These are phyloP conservation scores for Tylopilus intermedius DNA, from an alignment of 768 basidiomycete genomes.

Conservation along the genomic window DNA sequence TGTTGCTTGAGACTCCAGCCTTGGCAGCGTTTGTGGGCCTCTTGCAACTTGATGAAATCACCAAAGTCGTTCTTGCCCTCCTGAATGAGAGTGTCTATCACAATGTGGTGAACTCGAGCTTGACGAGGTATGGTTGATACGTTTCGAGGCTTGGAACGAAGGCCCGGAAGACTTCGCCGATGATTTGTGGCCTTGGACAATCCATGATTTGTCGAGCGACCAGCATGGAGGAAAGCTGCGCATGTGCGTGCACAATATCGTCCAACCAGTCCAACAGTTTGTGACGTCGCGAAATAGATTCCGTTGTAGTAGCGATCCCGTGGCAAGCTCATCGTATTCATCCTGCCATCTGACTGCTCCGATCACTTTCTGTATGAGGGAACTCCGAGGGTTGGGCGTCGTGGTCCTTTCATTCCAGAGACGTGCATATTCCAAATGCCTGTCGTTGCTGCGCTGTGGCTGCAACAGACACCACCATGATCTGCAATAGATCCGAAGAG, in stretches of 20 bases:
- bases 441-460: conserved; percentile 43
- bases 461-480: conserved; percentile 26
- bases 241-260: conserved; percentile 77
- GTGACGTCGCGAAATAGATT: conserved; percentile 40
- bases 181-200: conserved; percentile 41
- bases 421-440: conserved; percentile 50
- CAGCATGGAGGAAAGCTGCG: conserved; percentile 51
- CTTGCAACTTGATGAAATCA: conserved; percentile 74
- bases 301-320: conserved; percentile 27
- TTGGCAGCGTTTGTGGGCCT: conserved; percentile 46
- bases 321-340: conserved; percentile 26
- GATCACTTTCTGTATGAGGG: conserved; percentile 43
- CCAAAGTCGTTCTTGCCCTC: conserved; percentile 70
- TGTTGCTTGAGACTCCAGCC: conserved; percentile 64
- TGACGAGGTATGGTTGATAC: conserved; percentile 82
- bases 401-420: conserved; percentile 21
- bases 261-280: conserved; percentile 85
- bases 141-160: conserved; percentile 71
- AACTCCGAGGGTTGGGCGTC: conserved; percentile 7
- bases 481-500: conserved; percentile 27
- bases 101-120: conserved; percentile 56
- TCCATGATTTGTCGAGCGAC: conserved; percentile 38
- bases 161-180: conserved; percentile 55
- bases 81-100: conserved; percentile 46
- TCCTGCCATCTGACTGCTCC: conserved; percentile 39